These are phyloP conservation scores for Podaxis carcinomalis DNA, from an alignment of 768 basidiomycete species.

Conservation along the genomic window DNA sequence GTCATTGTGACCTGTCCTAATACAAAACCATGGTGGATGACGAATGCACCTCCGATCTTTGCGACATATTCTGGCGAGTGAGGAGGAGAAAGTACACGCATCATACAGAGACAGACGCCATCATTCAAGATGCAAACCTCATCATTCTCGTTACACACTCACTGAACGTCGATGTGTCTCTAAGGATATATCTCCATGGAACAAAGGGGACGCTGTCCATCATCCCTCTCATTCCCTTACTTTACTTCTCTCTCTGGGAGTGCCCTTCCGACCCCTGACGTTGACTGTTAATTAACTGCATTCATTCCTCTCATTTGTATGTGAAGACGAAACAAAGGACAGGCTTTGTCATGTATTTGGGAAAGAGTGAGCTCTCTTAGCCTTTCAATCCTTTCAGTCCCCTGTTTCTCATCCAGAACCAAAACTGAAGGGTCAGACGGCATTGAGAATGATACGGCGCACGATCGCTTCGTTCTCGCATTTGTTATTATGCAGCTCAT, in stretches of 20 bases:
- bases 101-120: not conserved
- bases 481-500: slow-evolving; percentile 26
- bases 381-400: too few species aligned
- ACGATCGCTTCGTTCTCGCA: slow-evolving; percentile 16
- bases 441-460: not conserved
- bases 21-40: too few species aligned
- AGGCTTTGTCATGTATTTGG: not conserved
- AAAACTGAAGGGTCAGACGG: not conserved
- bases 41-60: too few species aligned
- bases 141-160: not conserved
- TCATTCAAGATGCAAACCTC: not conserved
- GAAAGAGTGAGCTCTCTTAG: not conserved
- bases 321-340: too few species aligned
- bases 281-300: not conserved
- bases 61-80: too few species aligned
- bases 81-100: too few species aligned
- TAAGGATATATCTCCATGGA: not conserved
- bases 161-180: not conserved
- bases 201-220: not conserved
- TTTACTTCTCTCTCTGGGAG: not conserved
- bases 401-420: not conserved
- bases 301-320: too few species aligned
- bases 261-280: not conserved
- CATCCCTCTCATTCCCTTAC: not conserved
- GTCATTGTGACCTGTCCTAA: too few species aligned